phyloP scores from a whole-genome alignment of 2,329 filamentous ascomycete species.

The Sporothrix brunneoviolacea region DNA sequence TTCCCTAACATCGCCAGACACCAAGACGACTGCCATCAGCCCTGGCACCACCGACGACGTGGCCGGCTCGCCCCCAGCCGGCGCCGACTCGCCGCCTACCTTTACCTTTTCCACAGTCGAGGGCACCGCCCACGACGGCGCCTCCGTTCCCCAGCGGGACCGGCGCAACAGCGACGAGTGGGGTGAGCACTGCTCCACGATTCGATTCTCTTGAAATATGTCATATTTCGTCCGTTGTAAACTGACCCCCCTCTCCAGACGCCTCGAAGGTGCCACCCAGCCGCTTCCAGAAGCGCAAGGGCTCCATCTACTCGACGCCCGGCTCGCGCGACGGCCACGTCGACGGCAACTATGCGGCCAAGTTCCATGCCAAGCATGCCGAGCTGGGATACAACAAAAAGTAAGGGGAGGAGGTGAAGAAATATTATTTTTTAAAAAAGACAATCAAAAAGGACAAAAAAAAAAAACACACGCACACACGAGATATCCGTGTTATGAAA shows the following conservation, averaged over 20 bases:
- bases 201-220: too few species aligned
- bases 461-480: not conserved
- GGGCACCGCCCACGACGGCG: not conserved
- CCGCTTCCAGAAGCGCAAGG: constrained; percentile 63
- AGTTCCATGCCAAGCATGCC: constrained; percentile 54
- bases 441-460: not conserved
- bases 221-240: not conserved
- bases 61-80: constrained; percentile 3
- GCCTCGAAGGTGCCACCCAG: constrained; percentile 61
- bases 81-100: constrained; percentile 6
- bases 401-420: not conserved
- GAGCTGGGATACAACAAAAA: constrained; percentile 42
- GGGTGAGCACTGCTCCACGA: too few species aligned
- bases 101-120: constrained; percentile 5
- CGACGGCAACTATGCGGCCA: constrained; percentile 50
- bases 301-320: constrained; percentile 61
- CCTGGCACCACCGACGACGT: not conserved
- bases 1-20: not conserved
- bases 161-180: constrained; percentile 14
- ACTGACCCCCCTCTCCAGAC: constrained; percentile 33
- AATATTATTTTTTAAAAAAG: not conserved
- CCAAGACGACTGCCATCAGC: constrained; percentile 6
- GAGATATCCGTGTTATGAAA: too few species aligned
- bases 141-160: constrained; percentile 4
- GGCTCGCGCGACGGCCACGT: constrained; percentile 59